These are phyloP conservation scores for Salix viminalis DNA, from an alignment of 345 rosid species.

Conservation along the genomic window DNA sequence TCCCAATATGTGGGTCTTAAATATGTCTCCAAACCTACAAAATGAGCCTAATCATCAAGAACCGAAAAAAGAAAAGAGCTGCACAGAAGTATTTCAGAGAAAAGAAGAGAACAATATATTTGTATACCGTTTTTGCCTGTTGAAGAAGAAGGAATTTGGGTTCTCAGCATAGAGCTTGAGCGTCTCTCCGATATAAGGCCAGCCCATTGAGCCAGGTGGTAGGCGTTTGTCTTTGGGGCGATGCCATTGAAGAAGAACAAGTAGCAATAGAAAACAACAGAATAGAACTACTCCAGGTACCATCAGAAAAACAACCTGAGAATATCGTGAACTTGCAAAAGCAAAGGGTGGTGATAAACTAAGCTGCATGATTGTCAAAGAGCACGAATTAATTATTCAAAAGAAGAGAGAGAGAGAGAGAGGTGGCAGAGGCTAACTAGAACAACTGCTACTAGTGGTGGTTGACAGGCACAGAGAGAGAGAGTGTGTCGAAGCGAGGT, in stretches of 20 bases:
- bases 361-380: conserved; percentile 33
- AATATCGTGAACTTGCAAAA: not conserved
- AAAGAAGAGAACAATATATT: not conserved
- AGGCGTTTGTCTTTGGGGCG: conserved; percentile 35
- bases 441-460: not conserved
- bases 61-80: not conserved
- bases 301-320: conserved; percentile 10
- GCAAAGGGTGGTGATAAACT: not conserved
- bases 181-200: conserved; percentile 94
- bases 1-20: conserved; percentile 87
- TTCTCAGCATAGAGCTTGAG: conserved; percentile 76
- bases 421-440: conserved; percentile 14
- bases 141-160: conserved; percentile 81
- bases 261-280: conserved; percentile 16
- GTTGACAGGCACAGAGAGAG: not conserved
- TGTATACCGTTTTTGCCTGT: conserved; percentile 61
- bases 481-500: not conserved
- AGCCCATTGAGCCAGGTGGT: conserved; percentile 95
- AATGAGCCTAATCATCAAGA: not conserved
- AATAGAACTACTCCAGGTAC: not conserved
- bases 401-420: not conserved
- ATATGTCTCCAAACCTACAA: conserved; percentile 71
- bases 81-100: not conserved
- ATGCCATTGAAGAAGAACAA: conserved; percentile 37
- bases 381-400: not conserved